A percentile compares a stretch with the other conserved stretches of the same genome.
These are phyloP conservation scores for Monascus purpureus DNA, from an alignment of 495 filamentous ascomycete species.

Conservation along the genomic window DNA sequence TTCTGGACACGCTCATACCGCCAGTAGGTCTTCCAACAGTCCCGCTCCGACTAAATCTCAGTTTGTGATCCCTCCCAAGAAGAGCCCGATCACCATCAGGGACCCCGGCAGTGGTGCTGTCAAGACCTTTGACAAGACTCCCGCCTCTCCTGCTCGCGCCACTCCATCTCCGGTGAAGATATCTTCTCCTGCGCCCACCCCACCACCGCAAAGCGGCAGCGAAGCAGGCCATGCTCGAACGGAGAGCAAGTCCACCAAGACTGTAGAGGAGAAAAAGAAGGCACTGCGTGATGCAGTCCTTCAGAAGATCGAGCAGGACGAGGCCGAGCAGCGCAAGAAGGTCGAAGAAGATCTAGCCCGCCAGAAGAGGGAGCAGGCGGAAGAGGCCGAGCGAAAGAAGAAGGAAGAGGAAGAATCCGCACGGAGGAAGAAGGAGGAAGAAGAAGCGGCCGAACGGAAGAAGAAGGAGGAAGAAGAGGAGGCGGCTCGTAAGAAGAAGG, in stretches of 20 bases:
- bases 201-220: conserved; percentile 41
- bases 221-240: conserved; percentile 41
- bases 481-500: conserved; percentile 8
- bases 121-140: conserved; percentile 42
- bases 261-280: conserved; percentile 55
- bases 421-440: conserved; percentile 24
- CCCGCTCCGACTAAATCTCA: conserved; percentile 32
- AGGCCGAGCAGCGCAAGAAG: conserved; percentile 37
- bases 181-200: conserved; percentile 49
- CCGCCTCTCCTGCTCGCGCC: conserved; percentile 39
- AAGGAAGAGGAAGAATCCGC: conserved; percentile 32
- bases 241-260: conserved; percentile 48
- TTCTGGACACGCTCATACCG: conserved; percentile 44
- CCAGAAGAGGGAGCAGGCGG: conserved; percentile 17
- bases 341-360: conserved; percentile 29
- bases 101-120: conserved; percentile 56
- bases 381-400: conserved; percentile 31
- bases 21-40: conserved; percentile 39
- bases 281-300: conserved; percentile 56
- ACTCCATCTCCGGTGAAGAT: conserved; percentile 47
- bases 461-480: conserved; percentile 18
- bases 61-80: conserved; percentile 46
- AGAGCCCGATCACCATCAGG: conserved; percentile 65
- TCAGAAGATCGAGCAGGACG: conserved; percentile 42
- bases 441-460: conserved; percentile 16